Percentiles rank a stretch among this genome's conserved stretches.
phyloP scores from a whole-genome alignment of 768 basidiomycete species.

The Suillus placidus region DNA sequence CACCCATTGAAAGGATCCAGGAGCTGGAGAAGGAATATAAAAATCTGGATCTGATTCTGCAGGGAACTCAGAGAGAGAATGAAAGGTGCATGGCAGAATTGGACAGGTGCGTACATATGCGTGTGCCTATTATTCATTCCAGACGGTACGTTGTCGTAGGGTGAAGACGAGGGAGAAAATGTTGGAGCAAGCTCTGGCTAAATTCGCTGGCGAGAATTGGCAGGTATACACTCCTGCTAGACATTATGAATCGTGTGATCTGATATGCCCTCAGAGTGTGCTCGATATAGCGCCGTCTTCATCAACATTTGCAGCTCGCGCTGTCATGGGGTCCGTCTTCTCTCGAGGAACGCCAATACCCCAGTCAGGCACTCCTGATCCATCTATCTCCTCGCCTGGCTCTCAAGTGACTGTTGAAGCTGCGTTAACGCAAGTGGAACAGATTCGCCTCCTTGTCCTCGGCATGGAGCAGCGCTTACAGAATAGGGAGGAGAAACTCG shows the following conservation, averaged over 20 bases:
- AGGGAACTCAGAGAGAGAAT: constrained; percentile 85
- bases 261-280: constrained; percentile 22
- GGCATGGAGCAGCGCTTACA: constrained; percentile 79
- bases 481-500: constrained; percentile 60
- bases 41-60: constrained; percentile 72
- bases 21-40: constrained; percentile 71
- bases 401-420: constrained; percentile 39
- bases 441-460: constrained; percentile 65
- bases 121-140: not conserved
- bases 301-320: constrained; percentile 31
- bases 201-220: constrained; percentile 80
- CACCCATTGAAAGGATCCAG: constrained; percentile 68
- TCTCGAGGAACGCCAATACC: constrained; percentile 22
- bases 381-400: constrained; percentile 16
- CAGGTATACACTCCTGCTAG: constrained; percentile 49
- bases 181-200: constrained; percentile 72
- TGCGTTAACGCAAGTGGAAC: constrained; percentile 64
- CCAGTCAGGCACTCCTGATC: constrained; percentile 15
- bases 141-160: constrained; percentile 35
- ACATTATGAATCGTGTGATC: not conserved
- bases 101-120: constrained; percentile 53
- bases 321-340: constrained; percentile 31
- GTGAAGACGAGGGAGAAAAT: constrained; percentile 72
- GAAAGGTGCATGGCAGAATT: constrained; percentile 82
- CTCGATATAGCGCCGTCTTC: constrained; percentile 41